A percentile compares a stretch with the other conserved stretches of the same genome.
phyloP scores from a whole-genome alignment of 306 rosid genomes.

The Vigna unguiculata region DNA sequence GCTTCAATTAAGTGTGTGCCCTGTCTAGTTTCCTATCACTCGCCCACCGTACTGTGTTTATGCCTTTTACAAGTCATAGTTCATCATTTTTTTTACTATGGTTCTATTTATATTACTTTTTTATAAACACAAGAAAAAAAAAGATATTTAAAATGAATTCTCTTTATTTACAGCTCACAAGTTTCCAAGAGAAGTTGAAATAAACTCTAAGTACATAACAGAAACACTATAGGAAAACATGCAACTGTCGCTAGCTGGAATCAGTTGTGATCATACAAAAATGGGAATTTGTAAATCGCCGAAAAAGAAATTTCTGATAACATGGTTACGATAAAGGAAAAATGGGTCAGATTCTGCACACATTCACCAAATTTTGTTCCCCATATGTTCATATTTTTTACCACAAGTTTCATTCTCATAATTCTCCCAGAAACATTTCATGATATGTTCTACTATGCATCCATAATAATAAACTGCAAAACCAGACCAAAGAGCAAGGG shows the following conservation, averaged over 20 bases:
- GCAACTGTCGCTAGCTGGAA: not conserved
- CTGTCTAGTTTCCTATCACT: not conserved
- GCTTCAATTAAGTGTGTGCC: not conserved
- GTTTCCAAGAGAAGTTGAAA: not conserved
- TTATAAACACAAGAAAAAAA: too few species aligned
- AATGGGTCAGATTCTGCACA: not conserved
- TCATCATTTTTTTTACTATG: not conserved
- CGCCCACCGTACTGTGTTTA: not conserved
- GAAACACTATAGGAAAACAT: not conserved
- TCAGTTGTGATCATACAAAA: not conserved
- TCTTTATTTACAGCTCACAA: not conserved
- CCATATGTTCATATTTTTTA: slow-evolving; percentile 6
- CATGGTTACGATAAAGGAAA: not conserved
- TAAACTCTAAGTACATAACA: slow-evolving; percentile 2
- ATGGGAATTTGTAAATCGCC: not conserved
- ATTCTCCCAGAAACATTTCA: slow-evolving; percentile 18
- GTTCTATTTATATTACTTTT: not conserved
- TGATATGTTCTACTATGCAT: not conserved
- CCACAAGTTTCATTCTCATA: slow-evolving; percentile 10
- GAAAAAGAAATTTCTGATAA: not conserved
- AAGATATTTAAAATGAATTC: not conserved
- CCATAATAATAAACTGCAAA: not conserved
- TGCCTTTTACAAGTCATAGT: not conserved
- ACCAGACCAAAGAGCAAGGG: not conserved
- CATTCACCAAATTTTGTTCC: not conserved